These are phyloP conservation scores for Boletus speciosus DNA, from an alignment of 768 basidiomycete species.

Conservation along the genomic window DNA sequence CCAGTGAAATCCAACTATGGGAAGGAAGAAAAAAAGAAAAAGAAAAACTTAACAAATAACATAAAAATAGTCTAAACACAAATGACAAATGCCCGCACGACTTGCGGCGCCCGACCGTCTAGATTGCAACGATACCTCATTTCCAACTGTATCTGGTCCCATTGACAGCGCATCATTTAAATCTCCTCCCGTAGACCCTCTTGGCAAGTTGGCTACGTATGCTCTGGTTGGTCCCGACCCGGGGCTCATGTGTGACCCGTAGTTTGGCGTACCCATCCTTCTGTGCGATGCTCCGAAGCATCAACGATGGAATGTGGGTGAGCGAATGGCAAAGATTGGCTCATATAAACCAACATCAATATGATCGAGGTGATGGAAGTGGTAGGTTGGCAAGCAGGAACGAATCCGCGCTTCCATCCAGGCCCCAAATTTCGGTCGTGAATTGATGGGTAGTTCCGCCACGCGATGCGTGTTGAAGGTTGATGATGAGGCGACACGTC, in stretches of 20 bases:
- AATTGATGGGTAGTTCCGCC: background rate
- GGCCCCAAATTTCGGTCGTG: constrained; percentile 16
- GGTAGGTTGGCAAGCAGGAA: constrained; percentile 5
- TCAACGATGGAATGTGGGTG: background rate
- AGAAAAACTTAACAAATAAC: no score
- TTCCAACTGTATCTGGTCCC: no score
- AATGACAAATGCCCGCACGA: background rate
- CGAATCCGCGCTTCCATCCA: constrained; percentile 15
- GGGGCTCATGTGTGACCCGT: no score
- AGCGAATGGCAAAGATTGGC: background rate
- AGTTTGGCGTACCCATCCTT: background rate
- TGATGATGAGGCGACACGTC: constrained; percentile 19
- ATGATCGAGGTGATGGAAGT: background rate
- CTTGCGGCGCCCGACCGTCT: background rate
- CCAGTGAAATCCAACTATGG: no score
- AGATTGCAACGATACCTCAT: background rate
- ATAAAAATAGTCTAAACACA: no score
- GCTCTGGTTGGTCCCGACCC: no score
- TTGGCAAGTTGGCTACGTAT: no score
- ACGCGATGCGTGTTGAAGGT: constrained; percentile 5
- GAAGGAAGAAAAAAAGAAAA: no score
- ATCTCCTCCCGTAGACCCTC: no score
- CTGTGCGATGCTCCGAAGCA: background rate
- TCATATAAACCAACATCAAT: background rate
- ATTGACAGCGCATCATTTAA: background rate